These are phyloP conservation scores for Colletotrichum sp. DNA, from an alignment of 2,329 filamentous ascomycete species.

Conservation along the genomic window DNA sequence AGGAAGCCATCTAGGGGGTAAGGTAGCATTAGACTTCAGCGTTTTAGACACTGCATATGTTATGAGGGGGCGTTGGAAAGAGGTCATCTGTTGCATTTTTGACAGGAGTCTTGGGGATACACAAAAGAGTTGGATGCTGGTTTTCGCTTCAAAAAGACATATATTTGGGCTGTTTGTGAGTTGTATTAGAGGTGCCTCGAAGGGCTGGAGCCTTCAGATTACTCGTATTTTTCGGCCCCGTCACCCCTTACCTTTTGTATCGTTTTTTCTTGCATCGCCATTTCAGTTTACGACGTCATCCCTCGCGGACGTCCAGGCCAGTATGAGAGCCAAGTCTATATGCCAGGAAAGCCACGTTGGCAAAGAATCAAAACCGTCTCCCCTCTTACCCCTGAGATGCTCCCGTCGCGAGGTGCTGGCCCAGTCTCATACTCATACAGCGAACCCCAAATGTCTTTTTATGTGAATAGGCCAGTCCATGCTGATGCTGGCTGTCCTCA, in stretches of 20 bases:
- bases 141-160: neutral
- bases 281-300: neutral
- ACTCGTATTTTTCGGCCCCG: neutral
- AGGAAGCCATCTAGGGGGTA: slow-evolving; percentile 14
- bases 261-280: neutral
- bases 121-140: neutral
- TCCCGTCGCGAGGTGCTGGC: neutral
- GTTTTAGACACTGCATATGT: slow-evolving; percentile 13
- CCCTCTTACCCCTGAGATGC: neutral
- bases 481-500: neutral
- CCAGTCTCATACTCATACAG: neutral
- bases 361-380: neutral
- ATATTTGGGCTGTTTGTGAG: neutral
- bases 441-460: neutral
- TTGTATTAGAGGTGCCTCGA: neutral
- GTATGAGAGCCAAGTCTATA: neutral
- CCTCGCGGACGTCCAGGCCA: neutral
- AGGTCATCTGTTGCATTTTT: slow-evolving; percentile 16
- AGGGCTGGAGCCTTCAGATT: neutral
- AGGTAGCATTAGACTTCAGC: neutral
- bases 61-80: slow-evolving; percentile 8
- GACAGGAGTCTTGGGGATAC: slow-evolving; percentile 12
- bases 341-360: neutral
- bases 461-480: neutral
- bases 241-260: neutral